Evolutionary conservation across 495 filamentous ascomycete species (phyloP).

Genomic region (Aspergillus coremiiformis): DNA sequence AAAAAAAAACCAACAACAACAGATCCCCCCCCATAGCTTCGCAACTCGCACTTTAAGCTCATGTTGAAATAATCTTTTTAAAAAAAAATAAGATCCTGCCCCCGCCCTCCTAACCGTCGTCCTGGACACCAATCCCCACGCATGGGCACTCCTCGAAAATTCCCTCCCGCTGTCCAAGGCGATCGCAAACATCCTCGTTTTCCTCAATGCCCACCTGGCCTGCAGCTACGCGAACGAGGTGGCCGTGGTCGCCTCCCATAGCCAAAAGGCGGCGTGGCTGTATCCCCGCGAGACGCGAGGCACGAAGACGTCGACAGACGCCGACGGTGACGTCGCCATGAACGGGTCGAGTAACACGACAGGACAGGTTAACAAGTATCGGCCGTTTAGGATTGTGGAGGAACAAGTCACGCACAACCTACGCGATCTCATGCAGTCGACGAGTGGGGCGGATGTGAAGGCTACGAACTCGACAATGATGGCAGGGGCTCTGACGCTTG

Average conservation of each 20-base stretch:
- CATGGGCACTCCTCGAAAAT: constrained; percentile 73
- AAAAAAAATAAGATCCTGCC: constrained; percentile 58
- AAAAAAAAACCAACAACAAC: no score
- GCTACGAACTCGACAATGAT: constrained; percentile 68
- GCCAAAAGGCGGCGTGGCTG: constrained; percentile 75
- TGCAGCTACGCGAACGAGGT: constrained; percentile 89
- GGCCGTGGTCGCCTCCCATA: constrained; percentile 85
- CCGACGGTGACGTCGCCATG: constrained; percentile 35
- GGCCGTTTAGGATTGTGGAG: constrained; percentile 81
- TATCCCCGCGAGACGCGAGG: constrained; percentile 54
- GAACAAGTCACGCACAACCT: constrained; percentile 65
- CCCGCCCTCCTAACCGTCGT: constrained; percentile 87
- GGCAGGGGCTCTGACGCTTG: constrained; percentile 84
- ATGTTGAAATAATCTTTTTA: neutral
- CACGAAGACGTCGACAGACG: constrained; percentile 5
- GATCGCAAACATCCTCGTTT: constrained; percentile 86
- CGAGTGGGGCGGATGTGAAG: constrained; percentile 49
- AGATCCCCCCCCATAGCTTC: constrained; percentile 13
- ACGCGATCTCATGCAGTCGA: constrained; percentile 57
- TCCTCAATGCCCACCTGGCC: constrained; percentile 91
- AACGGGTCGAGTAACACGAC: constrained; percentile 15
- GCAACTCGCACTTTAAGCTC: neutral
- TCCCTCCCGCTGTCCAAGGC: constrained; percentile 78
- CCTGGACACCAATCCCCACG: constrained; percentile 92
- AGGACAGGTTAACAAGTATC: constrained; percentile 80